These are phyloP conservation scores for Pleurotus citrinopileatus DNA, from an alignment of 768 basidiomycete species.

Conservation along the genomic window DNA sequence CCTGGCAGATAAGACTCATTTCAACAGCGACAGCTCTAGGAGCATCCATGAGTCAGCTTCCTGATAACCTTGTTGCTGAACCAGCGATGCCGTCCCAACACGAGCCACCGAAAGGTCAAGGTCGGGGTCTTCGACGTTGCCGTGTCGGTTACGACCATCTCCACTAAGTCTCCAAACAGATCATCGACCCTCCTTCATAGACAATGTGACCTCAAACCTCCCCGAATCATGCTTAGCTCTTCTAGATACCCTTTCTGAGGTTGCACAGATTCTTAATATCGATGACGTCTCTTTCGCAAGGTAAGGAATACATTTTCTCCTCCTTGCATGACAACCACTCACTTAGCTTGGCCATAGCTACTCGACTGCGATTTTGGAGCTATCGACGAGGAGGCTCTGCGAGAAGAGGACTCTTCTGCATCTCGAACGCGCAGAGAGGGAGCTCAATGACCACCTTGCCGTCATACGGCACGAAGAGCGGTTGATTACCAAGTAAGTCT, in stretches of 20 bases:
- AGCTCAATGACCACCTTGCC: conserved; percentile 32
- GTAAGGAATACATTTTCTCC: conserved; percentile 16
- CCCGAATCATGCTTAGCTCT: conserved; percentile 18
- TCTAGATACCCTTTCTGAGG: conserved; percentile 22
- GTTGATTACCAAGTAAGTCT: conserved; percentile 35
- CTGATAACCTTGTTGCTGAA: no score
- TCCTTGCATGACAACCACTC: neutral
- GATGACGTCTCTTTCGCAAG: conserved; percentile 33
- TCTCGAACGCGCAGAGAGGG: conserved; percentile 31
- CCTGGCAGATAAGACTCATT: no score
- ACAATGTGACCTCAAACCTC: no score
- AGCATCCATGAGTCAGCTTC: no score
- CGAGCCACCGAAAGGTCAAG: no score
- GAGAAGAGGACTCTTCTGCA: conserved; percentile 30
- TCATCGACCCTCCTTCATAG: no score
- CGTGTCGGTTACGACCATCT: no score
- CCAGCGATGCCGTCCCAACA: no score
- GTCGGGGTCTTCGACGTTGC: no score
- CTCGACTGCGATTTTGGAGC: conserved; percentile 29
- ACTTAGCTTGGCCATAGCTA: no score
- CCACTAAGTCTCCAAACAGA: no score
- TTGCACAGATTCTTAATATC: conserved; percentile 28
- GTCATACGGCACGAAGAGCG: conserved; percentile 30
- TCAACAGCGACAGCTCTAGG: no score
- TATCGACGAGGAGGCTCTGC: conserved; percentile 29